Base-by-base conservation (phyloP, 2,329 filamentous ascomycete species). In the Aspergillus sp. region DNA sequence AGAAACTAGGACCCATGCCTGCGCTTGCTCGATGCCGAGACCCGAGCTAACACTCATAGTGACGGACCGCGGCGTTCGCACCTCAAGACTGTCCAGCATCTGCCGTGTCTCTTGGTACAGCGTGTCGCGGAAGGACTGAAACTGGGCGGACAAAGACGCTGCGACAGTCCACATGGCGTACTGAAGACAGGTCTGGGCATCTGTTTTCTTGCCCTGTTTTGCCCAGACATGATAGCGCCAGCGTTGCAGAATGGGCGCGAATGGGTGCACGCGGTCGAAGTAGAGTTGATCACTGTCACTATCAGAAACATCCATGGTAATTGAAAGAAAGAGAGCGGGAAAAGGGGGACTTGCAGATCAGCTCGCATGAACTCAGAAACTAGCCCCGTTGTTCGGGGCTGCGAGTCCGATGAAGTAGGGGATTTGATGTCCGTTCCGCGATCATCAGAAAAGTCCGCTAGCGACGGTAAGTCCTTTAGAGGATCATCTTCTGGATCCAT, bases 151-250 rank as follows among this genome's bases (percentile, higher is more conserved):
- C 12, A 70, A 50, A 0, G 70, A 65, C 2, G 75, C 70, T 11
- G 75, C 74, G 10, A 75, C 50, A 1, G 73, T 70, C 73, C 75
- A 75, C 73, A 77, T 73, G 24, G 75, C 70, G 53, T 70, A 68
- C 56, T 77, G 75, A 4, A 77, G 61, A 31, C 71, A 72, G 6
- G 54, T 47, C 31, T 68, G 69, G 3, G 60, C 56, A 5, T 64
- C 56, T 10, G 52, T 55, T 26, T 65, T 66, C 20, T 56, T 58
- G 4, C 52, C 55, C 47, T 61, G 54, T 18, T 65, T 66, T 1
- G 68, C 62, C 70, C 69, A 72, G 1, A 66, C 51, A 6, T 69
- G 66, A 52, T 73, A 72, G 16, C 69, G 65, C 55, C 67, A 65
- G 52, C 64, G 66, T 39, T 73, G 70, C 2, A 73, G 57, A 16